Evolutionary conservation across 2,329 filamentous ascomycete genomes (phyloP), one percentile per base, ranked within the genome.

Genomic region (Blastomyces silverae): DNA sequence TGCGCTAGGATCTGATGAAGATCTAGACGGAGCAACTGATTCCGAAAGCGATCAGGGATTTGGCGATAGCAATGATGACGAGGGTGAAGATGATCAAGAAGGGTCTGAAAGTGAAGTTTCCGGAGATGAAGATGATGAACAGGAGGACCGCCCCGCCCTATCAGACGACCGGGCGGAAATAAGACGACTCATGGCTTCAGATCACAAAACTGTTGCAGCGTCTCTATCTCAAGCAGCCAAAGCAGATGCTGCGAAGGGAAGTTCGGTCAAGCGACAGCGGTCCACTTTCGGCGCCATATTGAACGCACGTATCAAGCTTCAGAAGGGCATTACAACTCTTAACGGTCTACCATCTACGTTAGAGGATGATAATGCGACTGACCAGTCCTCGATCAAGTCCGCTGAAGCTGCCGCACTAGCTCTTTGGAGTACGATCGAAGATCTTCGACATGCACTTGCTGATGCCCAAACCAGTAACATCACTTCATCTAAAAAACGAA

Each of bases 291-390:
- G 97, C 70, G 86, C 90, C 0, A 84, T 97, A 0, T 83, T 99
- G 42, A 96, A 96, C 77, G 85, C 92, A 17, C 87, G 94, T 25
- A 97, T 99, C 73, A 90, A 93, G 66, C 79, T 99, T 22, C 95
- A 99, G 76, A 97, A 97, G 76, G 91, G 90, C 1, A 79, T 99
- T 17, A 84, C 94, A 20, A 88, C 90, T 0, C 85, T 88, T 34
- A 97, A 97, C 75, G 89, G 91, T 0, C 81, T 95, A 52, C 76
- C 83, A 20, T 73, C 79, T 0, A 69, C 83, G 1, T 76, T 79
- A 13, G 73, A 80, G 1, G 78, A 82, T 0, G 76, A 76, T 10
- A 70, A 73, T 5, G 31, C 42, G 10, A n/a, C 53, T 2, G 44
- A 63, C 20, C 73, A 72, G 5, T 73, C 79, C 52, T 74, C 87